Percentiles rank a stretch among this genome's conserved stretches.
These are phyloP conservation scores for Suhomyces prunicola DNA, from an alignment of 805 yeast genomes.

Conservation along the genomic window DNA sequence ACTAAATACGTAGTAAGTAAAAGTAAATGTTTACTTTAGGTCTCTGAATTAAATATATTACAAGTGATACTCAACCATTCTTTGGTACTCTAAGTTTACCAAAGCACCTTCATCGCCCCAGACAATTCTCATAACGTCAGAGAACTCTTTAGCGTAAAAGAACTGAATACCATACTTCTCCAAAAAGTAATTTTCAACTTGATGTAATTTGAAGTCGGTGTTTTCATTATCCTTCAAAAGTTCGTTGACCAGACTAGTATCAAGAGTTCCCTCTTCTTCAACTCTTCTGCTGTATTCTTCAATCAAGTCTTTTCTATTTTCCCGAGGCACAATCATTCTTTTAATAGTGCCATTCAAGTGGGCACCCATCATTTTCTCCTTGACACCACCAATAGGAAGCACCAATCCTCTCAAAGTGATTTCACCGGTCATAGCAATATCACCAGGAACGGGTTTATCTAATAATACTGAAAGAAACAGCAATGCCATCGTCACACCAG, in stretches of 20 bases:
- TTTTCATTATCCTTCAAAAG: constrained; percentile 36
- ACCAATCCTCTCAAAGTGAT: constrained; percentile 76
- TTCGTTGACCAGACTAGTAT: constrained; percentile 27
- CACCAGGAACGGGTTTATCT: constrained; percentile 42
- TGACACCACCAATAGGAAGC: constrained; percentile 77
- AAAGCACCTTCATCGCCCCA: constrained; percentile 51
- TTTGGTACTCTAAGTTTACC: constrained; percentile 20
- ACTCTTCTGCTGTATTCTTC: constrained; percentile 46
- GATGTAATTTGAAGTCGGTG: constrained; percentile 26
- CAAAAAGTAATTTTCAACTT: constrained; percentile 46
- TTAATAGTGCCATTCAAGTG: constrained; percentile 59
- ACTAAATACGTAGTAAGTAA: neutral
- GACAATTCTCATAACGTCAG: constrained; percentile 70
- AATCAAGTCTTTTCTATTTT: constrained; percentile 66
- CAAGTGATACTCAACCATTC: constrained; percentile 31
- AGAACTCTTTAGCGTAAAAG: constrained; percentile 68
- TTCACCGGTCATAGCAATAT: constrained; percentile 84
- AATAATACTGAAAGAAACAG: constrained; percentile 43
- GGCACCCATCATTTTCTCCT: constrained; percentile 76
- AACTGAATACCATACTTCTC: constrained; percentile 58
- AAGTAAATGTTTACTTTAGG: neutral
- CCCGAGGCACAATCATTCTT: constrained; percentile 65
- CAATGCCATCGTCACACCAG: constrained; percentile 50
- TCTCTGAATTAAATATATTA: constrained; percentile 1
- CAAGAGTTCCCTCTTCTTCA: constrained; percentile 25